A percentile compares a stretch with the other conserved stretches of the same genome.
phyloP scores from a whole-genome alignment of 2,329 filamentous ascomycete genomes.

The Myriosclerotinia scirpicola region DNA sequence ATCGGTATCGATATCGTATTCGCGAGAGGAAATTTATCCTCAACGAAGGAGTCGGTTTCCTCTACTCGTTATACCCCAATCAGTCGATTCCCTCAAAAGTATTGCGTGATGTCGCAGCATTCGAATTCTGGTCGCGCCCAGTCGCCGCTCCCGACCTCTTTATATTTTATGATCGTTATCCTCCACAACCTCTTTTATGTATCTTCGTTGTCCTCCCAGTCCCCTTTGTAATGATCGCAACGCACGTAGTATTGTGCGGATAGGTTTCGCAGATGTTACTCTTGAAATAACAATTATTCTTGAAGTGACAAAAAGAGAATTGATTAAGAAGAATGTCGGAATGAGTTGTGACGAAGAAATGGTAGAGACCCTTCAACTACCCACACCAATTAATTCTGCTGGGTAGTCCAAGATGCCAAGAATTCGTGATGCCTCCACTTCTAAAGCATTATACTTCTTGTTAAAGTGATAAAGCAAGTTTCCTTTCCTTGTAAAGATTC shows the following conservation, averaged over 20 bases:
- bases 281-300: background rate
- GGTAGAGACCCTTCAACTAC: constrained; percentile 3
- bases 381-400: constrained; percentile 8
- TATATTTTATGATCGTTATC: background rate
- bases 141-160: constrained; percentile 47
- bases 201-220: too few relatives aligned
- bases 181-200: background rate
- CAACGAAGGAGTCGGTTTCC: constrained; percentile 4
- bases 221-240: constrained; percentile 11
- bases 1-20: constrained; percentile 9
- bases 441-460: background rate
- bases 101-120: constrained; percentile 45
- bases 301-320: background rate
- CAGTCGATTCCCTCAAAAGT: constrained; percentile 39
- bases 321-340: constrained; percentile 3
- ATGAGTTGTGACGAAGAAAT: constrained; percentile 1
- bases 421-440: constrained; percentile 17
- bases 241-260: background rate
- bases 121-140: constrained; percentile 49
- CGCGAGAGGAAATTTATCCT: background rate
- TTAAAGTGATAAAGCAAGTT: constrained; percentile 12
- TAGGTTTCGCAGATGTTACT: constrained; percentile 12
- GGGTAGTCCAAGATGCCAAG: constrained; percentile 12
- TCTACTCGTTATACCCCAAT: constrained; percentile 38
- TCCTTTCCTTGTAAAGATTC: background rate